A percentile compares a stretch with the other conserved stretches of the same genome.
Evolutionary conservation across 768 basidiomycete species (phyloP).

Genomic region (Boletus rufocinnamomeus): DNA sequence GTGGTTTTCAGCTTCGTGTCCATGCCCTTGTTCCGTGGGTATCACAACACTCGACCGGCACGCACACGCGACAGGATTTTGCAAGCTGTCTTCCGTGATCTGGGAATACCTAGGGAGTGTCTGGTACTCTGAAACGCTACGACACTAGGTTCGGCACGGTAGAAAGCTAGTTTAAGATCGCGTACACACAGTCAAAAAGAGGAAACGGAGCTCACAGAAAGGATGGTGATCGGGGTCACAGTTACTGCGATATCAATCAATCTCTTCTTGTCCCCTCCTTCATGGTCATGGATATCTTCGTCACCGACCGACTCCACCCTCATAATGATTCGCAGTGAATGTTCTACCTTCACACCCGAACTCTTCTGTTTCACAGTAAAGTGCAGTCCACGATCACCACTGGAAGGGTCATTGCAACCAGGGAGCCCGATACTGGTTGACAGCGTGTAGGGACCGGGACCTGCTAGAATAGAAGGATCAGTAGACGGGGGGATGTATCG

Average conservation of each 20-base stretch:
- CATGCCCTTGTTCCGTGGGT: not conserved
- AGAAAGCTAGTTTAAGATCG: not conserved
- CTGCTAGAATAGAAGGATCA: conserved; percentile 27
- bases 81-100: conserved; percentile 21
- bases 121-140: conserved; percentile 79
- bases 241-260: conserved; percentile 85
- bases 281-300: conserved; percentile 54
- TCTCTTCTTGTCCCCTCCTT: conserved; percentile 73
- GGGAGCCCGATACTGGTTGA: conserved; percentile 21
- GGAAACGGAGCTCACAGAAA: conserved; percentile 62
- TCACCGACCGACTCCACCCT: conserved; percentile 76
- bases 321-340: conserved; percentile 78
- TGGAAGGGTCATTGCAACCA: conserved; percentile 9
- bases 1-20: conserved; percentile 22
- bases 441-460: conserved; percentile 30
- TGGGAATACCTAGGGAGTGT: conserved; percentile 76
- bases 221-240: conserved; percentile 81
- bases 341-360: conserved; percentile 72
- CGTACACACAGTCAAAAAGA: not conserved
- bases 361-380: conserved; percentile 71
- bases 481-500: conserved; percentile 11
- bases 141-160: conserved; percentile 54
- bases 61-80: conserved; percentile 40
- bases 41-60: conserved; percentile 33
- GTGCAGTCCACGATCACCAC: conserved; percentile 46